Conservation (phyloP, 2,329 filamentous ascomycete species). For the Paecilomyces variotii region DNA sequence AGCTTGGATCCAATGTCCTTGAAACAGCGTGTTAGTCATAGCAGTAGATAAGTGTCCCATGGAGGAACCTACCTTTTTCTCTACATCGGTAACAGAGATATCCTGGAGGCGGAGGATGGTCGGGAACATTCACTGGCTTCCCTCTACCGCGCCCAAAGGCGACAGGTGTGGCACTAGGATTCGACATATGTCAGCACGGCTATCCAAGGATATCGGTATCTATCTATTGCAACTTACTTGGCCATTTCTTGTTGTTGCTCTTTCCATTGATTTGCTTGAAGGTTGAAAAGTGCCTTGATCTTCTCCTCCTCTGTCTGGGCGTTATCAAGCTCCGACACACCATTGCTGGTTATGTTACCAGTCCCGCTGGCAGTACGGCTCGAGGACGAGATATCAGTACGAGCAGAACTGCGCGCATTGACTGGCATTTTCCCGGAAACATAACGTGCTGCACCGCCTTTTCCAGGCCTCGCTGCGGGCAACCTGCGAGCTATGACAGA, state of each 20-base stretch:
- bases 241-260: constrained; percentile 91
- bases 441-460: constrained; percentile 86
- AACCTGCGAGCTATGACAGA: constrained; percentile 83
- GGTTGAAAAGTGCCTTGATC: constrained; percentile 83
- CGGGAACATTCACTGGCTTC: constrained; percentile 62
- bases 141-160: constrained; percentile 31
- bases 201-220: constrained; percentile 5
- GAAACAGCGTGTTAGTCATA: constrained; percentile 17
- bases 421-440: constrained; percentile 93
- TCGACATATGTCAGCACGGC: constrained; percentile 18
- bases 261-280: constrained; percentile 85
- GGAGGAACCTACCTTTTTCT: constrained; percentile 59
- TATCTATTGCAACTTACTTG: constrained; percentile 45
- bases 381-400: constrained; percentile 50
- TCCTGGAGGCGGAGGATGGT: constrained; percentile 84
- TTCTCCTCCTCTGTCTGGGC: constrained; percentile 90
- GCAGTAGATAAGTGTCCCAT: not conserved
- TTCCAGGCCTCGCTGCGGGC: constrained; percentile 75
- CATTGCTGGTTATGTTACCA: constrained; percentile 41
- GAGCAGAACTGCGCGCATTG: constrained; percentile 71
- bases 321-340: constrained; percentile 59
- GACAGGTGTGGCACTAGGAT: constrained; percentile 37
- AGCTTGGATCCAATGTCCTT: constrained; percentile 93
- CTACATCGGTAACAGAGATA: constrained; percentile 96
- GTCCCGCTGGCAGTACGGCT: constrained; percentile 25